Base-by-base conservation (phyloP, 441 rosid species). In the Macaranga tanarius region DNA sequence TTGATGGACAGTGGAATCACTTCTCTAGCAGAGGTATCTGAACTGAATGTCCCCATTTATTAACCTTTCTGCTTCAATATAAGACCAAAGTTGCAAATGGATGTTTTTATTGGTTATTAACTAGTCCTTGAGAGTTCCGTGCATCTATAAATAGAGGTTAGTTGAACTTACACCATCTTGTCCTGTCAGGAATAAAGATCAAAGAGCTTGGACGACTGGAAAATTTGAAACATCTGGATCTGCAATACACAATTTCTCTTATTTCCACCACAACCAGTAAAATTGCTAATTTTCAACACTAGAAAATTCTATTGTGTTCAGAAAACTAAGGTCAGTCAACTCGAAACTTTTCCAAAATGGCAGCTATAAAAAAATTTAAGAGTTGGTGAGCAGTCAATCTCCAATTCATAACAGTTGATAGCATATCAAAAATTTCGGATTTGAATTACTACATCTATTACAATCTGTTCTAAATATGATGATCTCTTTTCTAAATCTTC, bases 51-150 rank as follows among this genome's bases (percentile, higher is more conserved):
- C 75, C 51, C 44, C 80, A 64, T 63, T 73, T 86, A 71, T 76
- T 72, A 71, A 82, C 87, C 28, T 67, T 86, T 69, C 50, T 86
- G 81, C 84, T 86, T 19, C 89, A 84, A 69, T 78, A 75, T 81
- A 86, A 86, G 78, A 76, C 72, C 55, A 77, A 60, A 40, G 73
- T 85, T 52, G 71, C 82, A 48, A 48, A 56, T 42, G 70, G 40
- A 2, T 84, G 86, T 85, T 73, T 67, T 85, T 54, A 84, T 72
- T 70, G 85, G 69, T 85, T 88, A n/a, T 84, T 82, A 72, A 82
- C 87, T 63, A 74, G 83, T 75, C 76, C 84, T 67, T 79, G 70
- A 67, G 81, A 76, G 74, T 62, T 81, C 54, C 91, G 84, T 7
- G n/a, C 58, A 48, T 82, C 83, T 50, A 80, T 88, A 54, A 61